Conservation (phyloP, 352 stramenopile species). For the Globisporangium ultimum region DNA sequence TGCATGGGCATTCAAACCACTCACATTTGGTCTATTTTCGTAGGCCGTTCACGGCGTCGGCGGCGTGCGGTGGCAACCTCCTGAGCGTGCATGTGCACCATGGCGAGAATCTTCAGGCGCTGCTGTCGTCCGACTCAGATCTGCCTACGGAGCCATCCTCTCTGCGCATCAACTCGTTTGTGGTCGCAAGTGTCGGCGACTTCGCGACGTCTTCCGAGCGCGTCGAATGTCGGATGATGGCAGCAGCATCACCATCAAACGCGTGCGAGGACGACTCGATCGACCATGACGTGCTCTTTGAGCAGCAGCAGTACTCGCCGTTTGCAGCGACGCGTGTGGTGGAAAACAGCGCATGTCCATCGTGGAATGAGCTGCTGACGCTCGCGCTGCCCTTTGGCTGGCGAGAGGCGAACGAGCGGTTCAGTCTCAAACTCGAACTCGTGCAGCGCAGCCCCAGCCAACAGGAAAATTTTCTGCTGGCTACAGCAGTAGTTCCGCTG, state of each 20-base stretch:
- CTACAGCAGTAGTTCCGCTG: constrained; percentile 26
- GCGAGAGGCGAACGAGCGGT: constrained; percentile 14
- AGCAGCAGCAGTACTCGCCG: constrained; percentile 42
- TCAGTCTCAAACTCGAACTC: constrained; percentile 47
- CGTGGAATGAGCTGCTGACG: constrained; percentile 72
- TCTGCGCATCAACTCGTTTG: constrained; percentile 19
- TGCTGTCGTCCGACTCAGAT: constrained; percentile 3
- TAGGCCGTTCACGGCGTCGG: constrained; percentile 56
- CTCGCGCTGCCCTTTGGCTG: constrained; percentile 48
- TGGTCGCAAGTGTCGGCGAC: constrained; percentile 26
- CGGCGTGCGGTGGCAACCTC: constrained; percentile 28
- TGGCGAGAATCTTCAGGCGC: constrained; percentile 31
- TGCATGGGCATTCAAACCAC: too few relatives aligned
- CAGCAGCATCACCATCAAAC: constrained; percentile 6
- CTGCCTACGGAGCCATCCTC: not conserved
- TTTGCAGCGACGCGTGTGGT: constrained; percentile 65
- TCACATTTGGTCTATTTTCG: too few relatives aligned
- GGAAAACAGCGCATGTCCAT: constrained; percentile 25
- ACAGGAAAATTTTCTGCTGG: constrained; percentile 59
- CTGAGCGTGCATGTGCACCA: constrained; percentile 55
- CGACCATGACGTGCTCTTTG: constrained; percentile 24
- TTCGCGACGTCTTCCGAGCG: constrained; percentile 7
- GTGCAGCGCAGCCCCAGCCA: constrained; percentile 56
- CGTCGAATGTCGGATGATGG: constrained; percentile 8
- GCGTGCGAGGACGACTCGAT: constrained; percentile 6